These are phyloP conservation scores for Emmonsiellopsis sp. DNA, from an alignment of 2,329 filamentous ascomycete species.

Conservation along the genomic window DNA sequence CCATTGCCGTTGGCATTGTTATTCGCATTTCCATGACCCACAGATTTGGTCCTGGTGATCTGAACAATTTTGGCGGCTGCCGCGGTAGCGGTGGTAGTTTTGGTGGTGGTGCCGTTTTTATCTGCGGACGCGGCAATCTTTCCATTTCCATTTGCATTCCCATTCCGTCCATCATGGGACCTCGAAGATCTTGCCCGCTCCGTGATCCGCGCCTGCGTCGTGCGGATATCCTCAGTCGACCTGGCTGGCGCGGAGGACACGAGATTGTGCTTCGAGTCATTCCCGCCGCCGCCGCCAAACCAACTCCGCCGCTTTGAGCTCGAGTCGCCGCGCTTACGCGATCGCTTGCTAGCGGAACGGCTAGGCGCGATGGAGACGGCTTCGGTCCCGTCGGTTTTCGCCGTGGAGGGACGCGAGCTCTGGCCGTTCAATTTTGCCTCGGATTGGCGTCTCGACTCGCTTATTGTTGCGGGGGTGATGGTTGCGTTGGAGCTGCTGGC, in stretches of 20 bases:
- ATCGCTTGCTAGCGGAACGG: slow-evolving; percentile 25
- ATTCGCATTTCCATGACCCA: neutral
- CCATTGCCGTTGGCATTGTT: neutral
- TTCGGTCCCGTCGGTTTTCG: slow-evolving; percentile 21
- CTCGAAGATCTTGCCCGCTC: slow-evolving; percentile 8
- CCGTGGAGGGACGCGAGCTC: slow-evolving; percentile 7
- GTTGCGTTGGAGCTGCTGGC: slow-evolving; percentile 28
- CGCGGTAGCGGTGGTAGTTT: neutral
- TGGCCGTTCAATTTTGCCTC: slow-evolving; percentile 13
- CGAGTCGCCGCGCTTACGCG: slow-evolving; percentile 21
- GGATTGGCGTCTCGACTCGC: slow-evolving; percentile 3
- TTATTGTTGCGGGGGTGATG: slow-evolving; percentile 16
- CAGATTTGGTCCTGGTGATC: neutral
- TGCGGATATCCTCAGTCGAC: slow-evolving; percentile 15
- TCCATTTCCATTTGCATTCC: neutral
- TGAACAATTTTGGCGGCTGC: neutral
- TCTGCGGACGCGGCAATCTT: neutral
- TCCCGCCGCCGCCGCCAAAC: slow-evolving; percentile 23
- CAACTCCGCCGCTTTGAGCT: slow-evolving; percentile 30
- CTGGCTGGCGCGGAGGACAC: slow-evolving; percentile 5
- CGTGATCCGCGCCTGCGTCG: slow-evolving; percentile 13
- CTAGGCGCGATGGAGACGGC: slow-evolving; percentile 30
- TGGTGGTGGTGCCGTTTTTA: neutral
- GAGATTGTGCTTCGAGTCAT: slow-evolving; percentile 11
- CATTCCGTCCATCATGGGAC: neutral